These are phyloP conservation scores for Bathelium albidoporum DNA, from an alignment of 495 filamentous ascomycete species.

Conservation along the genomic window DNA sequence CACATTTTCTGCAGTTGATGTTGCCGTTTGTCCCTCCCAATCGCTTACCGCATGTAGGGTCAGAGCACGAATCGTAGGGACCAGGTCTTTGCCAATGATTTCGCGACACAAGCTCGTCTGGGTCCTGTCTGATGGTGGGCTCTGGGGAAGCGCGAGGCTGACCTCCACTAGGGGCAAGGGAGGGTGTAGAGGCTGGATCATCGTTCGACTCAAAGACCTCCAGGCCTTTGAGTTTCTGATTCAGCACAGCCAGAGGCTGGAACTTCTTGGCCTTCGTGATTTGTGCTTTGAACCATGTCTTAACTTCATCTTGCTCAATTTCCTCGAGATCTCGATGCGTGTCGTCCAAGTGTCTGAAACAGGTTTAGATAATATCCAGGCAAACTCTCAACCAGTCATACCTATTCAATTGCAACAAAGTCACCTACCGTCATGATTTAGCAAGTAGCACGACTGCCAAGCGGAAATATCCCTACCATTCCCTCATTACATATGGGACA, in stretches of 20 bases:
- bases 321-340: conserved; percentile 87
- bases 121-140: conserved; percentile 45
- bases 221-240: conserved; percentile 93
- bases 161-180: conserved; percentile 2
- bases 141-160: conserved; percentile 28
- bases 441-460: conserved; percentile 4
- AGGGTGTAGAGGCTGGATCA: conserved; percentile 28
- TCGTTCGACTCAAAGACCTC: conserved; percentile 98
- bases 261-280: conserved; percentile 93
- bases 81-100: conserved; percentile 77
- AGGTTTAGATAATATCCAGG: conserved; percentile 17
- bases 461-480: conserved; percentile 51
- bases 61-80: conserved; percentile 69
- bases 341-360: conserved; percentile 77
- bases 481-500: conserved; percentile 97
- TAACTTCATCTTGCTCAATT: conserved; percentile 89
- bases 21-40: conserved; percentile 69
- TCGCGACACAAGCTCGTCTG: conserved; percentile 79
- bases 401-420: conserved; percentile 85
- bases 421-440: conserved; percentile 48
- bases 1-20: conserved; percentile 88
- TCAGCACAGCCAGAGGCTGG: conserved; percentile 80
- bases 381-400: conserved; percentile 25
- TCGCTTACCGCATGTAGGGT: conserved; percentile 72
- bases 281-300: conserved; percentile 95